Evolutionary conservation across 2,329 filamentous ascomycete genomes (phyloP).

Genomic region (Teratosphaeria nubilosa): DNA sequence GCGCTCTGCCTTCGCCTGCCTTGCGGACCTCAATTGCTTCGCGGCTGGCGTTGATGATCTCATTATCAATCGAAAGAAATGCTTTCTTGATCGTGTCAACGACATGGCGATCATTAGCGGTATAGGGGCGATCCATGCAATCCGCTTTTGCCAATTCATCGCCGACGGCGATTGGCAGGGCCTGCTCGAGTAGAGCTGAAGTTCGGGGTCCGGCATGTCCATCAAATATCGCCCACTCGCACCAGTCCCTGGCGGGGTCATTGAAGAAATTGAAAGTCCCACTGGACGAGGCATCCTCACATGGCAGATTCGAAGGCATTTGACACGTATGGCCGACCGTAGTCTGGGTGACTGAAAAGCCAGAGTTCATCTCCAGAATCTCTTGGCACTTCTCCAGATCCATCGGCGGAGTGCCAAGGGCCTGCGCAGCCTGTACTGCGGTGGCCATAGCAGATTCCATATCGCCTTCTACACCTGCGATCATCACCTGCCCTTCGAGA

Average conservation of each 20-base stretch:
- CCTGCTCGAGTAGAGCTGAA: constrained; percentile 16
- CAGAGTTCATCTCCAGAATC: constrained; percentile 11
- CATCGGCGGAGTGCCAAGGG: constrained; percentile 11
- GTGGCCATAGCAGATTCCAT: constrained; percentile 10
- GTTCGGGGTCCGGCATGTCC: constrained; percentile 29
- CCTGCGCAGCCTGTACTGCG: constrained; percentile 10
- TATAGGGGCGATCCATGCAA: constrained; percentile 13
- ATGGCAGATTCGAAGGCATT: constrained; percentile 20
- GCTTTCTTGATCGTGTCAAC: constrained; percentile 29
- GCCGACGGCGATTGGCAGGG: constrained; percentile 15
- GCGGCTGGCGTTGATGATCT: constrained; percentile 21
- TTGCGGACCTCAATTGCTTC: constrained; percentile 9
- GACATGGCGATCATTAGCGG: constrained; percentile 19
- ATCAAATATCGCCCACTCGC: constrained; percentile 32
- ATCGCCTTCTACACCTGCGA: constrained; percentile 7
- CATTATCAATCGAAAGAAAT: constrained; percentile 31
- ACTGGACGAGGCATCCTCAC: constrained; percentile 18
- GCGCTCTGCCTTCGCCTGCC: constrained; percentile 14
- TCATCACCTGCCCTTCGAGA: constrained; percentile 4
- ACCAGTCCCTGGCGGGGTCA: constrained; percentile 17
- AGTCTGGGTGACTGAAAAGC: constrained; percentile 14
- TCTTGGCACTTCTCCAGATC: constrained; percentile 12
- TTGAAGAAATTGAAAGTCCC: constrained; percentile 13
- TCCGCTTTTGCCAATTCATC: constrained; percentile 9
- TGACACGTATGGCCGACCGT: constrained; percentile 18